phyloP scores from a whole-genome alignment of 768 basidiomycete species.

The Serendipita sp. region DNA sequence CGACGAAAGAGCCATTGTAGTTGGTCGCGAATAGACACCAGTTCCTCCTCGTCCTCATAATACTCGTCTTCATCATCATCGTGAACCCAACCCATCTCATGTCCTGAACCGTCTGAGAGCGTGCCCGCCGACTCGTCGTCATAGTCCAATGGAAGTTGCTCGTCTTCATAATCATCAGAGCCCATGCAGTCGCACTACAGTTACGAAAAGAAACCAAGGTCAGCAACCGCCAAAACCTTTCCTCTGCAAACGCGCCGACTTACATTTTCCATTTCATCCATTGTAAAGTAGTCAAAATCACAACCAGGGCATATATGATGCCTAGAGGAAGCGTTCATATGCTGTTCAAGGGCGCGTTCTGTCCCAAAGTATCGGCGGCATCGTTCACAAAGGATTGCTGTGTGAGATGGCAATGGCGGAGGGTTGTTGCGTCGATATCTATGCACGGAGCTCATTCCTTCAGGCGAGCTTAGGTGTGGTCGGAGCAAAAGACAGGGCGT shows the following conservation, averaged over 20 bases:
- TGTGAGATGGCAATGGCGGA: no score
- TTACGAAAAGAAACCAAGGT: background rate
- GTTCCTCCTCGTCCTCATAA: background rate
- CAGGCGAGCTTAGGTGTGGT: no score
- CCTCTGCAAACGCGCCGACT: background rate
- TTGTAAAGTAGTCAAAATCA: background rate
- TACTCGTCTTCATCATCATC: background rate
- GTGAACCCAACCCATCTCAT: background rate
- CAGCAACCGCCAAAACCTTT: background rate
- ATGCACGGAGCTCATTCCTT: no score
- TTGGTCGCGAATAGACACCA: background rate
- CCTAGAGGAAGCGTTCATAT: background rate
- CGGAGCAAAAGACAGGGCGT: no score
- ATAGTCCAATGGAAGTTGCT: background rate
- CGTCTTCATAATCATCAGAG: background rate
- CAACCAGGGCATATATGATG: background rate
- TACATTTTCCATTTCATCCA: background rate
- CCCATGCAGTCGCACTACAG: background rate
- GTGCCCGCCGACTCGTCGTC: background rate
- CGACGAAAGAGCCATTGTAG: background rate
- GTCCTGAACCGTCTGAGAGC: constrained; percentile 1
- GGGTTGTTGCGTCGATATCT: no score
- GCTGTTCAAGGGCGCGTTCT: background rate
- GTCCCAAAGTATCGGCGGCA: background rate
- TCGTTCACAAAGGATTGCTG: background rate